phyloP scores from a whole-genome alignment of 768 basidiomycete species.

The Rhodosporidiobolus odoratus region DNA sequence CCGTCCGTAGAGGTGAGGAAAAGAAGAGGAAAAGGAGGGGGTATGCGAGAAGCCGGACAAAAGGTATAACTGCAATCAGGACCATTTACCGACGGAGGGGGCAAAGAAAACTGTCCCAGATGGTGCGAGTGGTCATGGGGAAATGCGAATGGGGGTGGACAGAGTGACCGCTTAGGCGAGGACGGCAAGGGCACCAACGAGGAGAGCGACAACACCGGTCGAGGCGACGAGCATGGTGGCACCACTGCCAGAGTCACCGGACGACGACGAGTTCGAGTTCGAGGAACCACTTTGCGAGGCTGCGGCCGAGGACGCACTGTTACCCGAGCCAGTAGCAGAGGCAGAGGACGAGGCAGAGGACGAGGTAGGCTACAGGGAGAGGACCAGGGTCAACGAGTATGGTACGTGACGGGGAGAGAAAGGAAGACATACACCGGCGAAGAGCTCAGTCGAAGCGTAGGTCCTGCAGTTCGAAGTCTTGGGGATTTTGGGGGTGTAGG shows the following conservation, averaged over 20 bases:
- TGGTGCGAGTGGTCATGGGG: no score
- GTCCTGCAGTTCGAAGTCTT: conserved; percentile 42
- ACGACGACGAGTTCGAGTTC: not conserved
- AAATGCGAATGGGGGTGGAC: not conserved
- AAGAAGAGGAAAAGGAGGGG: not conserved
- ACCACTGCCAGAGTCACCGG: not conserved
- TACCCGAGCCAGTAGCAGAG: not conserved
- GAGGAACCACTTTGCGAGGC: not conserved
- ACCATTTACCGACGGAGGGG: no score
- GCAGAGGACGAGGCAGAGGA: conserved; percentile 7
- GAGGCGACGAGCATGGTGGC: not conserved
- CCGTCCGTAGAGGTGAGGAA: not conserved
- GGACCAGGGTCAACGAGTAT: not conserved
- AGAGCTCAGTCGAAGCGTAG: conserved; percentile 38
- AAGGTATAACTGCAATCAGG: not conserved
- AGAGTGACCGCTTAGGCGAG: not conserved
- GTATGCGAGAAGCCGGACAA: not conserved
- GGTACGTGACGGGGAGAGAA: not conserved
- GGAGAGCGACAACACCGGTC: conserved; percentile 8
- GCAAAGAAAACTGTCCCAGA: no score
- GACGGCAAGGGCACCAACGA: conserved; percentile 15
- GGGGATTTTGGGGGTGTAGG: conserved; percentile 40
- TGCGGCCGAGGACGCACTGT: not conserved
- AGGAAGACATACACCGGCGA: not conserved
- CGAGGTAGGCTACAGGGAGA: not conserved